Percentiles rank a stretch among this genome's conserved stretches.
These are phyloP conservation scores for Mycena sanguinolenta DNA, from an alignment of 768 basidiomycete genomes.

Conservation along the genomic window DNA sequence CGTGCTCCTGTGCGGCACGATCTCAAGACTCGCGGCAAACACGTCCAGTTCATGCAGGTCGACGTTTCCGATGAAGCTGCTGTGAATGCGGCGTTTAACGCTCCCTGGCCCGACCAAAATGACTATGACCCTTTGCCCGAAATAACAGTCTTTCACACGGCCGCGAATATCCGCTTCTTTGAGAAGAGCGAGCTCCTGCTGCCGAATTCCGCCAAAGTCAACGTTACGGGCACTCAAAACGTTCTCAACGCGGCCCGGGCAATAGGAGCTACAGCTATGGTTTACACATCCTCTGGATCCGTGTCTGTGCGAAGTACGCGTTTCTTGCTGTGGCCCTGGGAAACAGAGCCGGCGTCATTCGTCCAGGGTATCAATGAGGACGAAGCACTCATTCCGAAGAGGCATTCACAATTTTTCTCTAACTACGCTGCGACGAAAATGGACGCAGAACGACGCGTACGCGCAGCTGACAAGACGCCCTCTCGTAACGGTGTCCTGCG, in stretches of 20 bases:
- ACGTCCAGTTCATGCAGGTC: conserved; percentile 69
- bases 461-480: conserved; percentile 39
- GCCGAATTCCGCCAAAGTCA: conserved; percentile 69
- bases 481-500: conserved; percentile 56
- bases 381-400: conserved; percentile 62
- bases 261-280: conserved; percentile 67
- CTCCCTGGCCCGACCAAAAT: conserved; percentile 67
- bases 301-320: conserved; percentile 68
- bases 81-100: conserved; percentile 71
- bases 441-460: conserved; percentile 65
- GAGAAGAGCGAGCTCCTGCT: conserved; percentile 70
- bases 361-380: conserved; percentile 78
- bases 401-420: conserved; percentile 77
- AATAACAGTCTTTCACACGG: conserved; percentile 82
- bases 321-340: conserved; percentile 84
- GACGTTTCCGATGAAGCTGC: conserved; percentile 69
- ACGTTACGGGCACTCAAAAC: conserved; percentile 77
- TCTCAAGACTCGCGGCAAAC: conserved; percentile 60
- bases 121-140: conserved; percentile 50
- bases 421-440: conserved; percentile 82
- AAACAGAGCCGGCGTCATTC: conserved; percentile 66
- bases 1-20: conserved; percentile 71
- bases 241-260: conserved; percentile 69
- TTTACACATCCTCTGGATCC: conserved; percentile 84
- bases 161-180: conserved; percentile 84